Evolutionary conservation across 1,284 basidiomycete species (phyloP).

Genomic region (Sanghuangporus baumii): DNA sequence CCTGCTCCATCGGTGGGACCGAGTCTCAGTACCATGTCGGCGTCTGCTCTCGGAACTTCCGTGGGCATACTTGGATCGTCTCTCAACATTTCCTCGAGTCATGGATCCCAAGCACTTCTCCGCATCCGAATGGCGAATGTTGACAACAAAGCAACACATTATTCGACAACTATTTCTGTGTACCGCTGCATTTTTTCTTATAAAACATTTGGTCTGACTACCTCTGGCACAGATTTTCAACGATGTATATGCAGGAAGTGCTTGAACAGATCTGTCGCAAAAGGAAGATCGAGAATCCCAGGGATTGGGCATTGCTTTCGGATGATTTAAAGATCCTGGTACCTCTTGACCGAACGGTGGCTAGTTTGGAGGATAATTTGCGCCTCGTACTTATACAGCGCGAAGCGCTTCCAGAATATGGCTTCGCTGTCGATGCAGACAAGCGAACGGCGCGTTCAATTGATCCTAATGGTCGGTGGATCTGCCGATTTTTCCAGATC

Average conservation of each 20-base stretch:
- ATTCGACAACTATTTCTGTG: conserved; percentile 86
- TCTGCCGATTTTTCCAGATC: neutral
- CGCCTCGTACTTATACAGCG: conserved; percentile 83
- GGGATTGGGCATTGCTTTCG: conserved; percentile 81
- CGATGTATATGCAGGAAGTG: conserved; percentile 98
- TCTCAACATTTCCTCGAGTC: conserved; percentile 57
- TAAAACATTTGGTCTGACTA: neutral
- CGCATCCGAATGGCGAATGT: conserved; percentile 74
- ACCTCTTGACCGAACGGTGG: conserved; percentile 93
- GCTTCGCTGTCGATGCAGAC: conserved; percentile 57
- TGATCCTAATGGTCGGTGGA: conserved; percentile 80
- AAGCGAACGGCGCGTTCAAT: conserved; percentile 62
- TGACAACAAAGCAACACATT: conserved; percentile 67
- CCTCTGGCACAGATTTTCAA: conserved; percentile 56
- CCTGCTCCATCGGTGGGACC: conserved; percentile 23
- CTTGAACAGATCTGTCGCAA: conserved; percentile 81
- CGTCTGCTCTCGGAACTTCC: conserved; percentile 36
- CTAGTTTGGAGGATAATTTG: conserved; percentile 81
- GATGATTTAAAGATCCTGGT: conserved; percentile 79
- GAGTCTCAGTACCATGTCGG: conserved; percentile 30
- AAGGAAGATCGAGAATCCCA: conserved; percentile 65
- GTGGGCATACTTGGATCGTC: conserved; percentile 52
- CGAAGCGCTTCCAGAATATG: conserved; percentile 61
- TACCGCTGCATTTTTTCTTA: conserved; percentile 35
- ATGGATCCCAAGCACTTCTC: conserved; percentile 76